Evolutionary conservation across 2,329 filamentous ascomycete species (phyloP).

Genomic region (Aureobasidium sp.): DNA sequence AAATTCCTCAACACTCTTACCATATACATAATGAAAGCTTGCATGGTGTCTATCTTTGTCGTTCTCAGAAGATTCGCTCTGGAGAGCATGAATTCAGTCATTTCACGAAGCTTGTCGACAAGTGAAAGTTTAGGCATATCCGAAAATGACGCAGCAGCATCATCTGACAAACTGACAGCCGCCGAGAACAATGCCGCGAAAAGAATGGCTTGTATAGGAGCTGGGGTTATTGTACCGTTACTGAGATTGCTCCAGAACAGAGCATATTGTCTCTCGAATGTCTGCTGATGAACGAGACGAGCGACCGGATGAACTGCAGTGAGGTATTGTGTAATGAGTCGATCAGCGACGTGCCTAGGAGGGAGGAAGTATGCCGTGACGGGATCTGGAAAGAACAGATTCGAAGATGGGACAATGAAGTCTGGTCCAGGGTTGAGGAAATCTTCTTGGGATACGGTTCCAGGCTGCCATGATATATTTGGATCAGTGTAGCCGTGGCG

Average conservation of each 20-base stretch:
- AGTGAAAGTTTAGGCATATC: conserved; percentile 51
- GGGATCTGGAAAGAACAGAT: conserved; percentile 56
- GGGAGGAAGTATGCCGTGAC: conserved; percentile 54
- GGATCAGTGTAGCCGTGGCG: background rate
- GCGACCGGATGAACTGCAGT: conserved; percentile 61
- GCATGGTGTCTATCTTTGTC: conserved; percentile 65
- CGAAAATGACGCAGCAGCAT: conserved; percentile 45
- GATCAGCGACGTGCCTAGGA: conserved; percentile 50
- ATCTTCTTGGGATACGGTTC: conserved; percentile 22
- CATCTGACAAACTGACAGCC: conserved; percentile 57
- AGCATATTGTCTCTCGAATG: conserved; percentile 58
- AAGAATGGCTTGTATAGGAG: conserved; percentile 60
- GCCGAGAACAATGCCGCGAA: conserved; percentile 65
- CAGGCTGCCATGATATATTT: conserved; percentile 4
- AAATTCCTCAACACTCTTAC: conserved; percentile 37
- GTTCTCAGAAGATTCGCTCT: conserved; percentile 66
- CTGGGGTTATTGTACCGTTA: conserved; percentile 53
- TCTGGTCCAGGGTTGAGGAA: conserved; percentile 59
- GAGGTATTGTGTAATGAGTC: conserved; percentile 61
- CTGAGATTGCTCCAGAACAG: conserved; percentile 59
- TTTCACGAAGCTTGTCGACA: conserved; percentile 57
- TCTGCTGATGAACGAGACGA: conserved; percentile 59
- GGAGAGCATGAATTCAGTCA: conserved; percentile 59
- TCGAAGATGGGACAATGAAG: conserved; percentile 62
- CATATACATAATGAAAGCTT: conserved; percentile 71